These are phyloP conservation scores for Globisporangium iwayamae DNA, from an alignment of 352 stramenopile species.

Conservation along the genomic window DNA sequence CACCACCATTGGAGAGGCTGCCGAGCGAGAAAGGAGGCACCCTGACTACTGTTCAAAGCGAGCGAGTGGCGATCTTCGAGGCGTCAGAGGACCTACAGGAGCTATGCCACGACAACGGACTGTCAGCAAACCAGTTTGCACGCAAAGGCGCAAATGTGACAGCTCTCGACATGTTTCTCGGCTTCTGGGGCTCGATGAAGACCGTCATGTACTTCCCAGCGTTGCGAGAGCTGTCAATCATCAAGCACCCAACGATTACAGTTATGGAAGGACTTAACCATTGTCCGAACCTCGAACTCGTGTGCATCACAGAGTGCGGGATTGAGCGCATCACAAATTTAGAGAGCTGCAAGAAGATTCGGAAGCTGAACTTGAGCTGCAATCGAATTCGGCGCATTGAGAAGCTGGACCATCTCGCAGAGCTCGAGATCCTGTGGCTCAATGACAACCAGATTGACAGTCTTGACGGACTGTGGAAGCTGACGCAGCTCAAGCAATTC, in stretches of 20 bases:
- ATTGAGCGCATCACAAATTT: slow-evolving; percentile 48
- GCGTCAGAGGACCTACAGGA: slow-evolving; percentile 48
- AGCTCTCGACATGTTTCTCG: slow-evolving; percentile 70
- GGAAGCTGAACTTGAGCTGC: slow-evolving; percentile 65
- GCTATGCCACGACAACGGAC: slow-evolving; percentile 62
- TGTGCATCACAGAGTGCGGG: slow-evolving; percentile 70
- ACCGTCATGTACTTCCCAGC: slow-evolving; percentile 59
- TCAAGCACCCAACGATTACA: slow-evolving; percentile 67
- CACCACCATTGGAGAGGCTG: not conserved
- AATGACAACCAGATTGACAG: slow-evolving; percentile 73
- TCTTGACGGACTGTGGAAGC: slow-evolving; percentile 51
- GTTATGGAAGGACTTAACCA: slow-evolving; percentile 46
- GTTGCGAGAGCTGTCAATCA: slow-evolving; percentile 65
- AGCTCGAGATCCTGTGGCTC: slow-evolving; percentile 78
- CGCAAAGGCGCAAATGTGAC: slow-evolving; percentile 33
- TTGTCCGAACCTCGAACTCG: slow-evolving; percentile 51
- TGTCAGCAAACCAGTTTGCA: slow-evolving; percentile 54
- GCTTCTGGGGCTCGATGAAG: slow-evolving; percentile 72
- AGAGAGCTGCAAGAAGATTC: slow-evolving; percentile 40
- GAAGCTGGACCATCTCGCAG: slow-evolving; percentile 41
- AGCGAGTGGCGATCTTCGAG: slow-evolving; percentile 38
- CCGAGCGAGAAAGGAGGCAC: not conserved
- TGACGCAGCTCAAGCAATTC: slow-evolving; percentile 51
- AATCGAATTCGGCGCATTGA: slow-evolving; percentile 63
- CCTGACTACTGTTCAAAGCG: slow-evolving; percentile 28